These are phyloP conservation scores for Dothiorella sarmentorum DNA, from an alignment of 2,329 filamentous ascomycete species.

Conservation along the genomic window DNA sequence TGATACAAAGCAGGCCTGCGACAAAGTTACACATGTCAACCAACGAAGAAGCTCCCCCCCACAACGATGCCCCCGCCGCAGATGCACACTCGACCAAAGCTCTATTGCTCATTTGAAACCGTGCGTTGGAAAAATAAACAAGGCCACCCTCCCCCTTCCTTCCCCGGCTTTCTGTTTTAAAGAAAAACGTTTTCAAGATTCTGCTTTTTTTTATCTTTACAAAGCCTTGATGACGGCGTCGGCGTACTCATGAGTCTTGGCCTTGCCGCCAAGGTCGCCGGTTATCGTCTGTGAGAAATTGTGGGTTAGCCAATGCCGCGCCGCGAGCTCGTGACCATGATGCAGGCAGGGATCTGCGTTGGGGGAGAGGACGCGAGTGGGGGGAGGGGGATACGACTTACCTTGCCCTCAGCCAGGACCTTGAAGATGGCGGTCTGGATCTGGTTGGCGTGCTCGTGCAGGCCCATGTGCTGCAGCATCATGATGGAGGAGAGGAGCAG, in stretches of 20 bases:
- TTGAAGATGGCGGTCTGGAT: constrained; percentile 96
- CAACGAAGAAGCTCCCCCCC: neutral
- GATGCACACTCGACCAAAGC: constrained; percentile 2
- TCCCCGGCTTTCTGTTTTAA: neutral
- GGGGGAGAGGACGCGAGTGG: neutral
- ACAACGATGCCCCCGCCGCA: neutral
- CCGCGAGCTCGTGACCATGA: neutral
- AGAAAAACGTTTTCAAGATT: neutral
- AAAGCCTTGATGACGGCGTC: constrained; percentile 77
- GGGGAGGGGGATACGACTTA: constrained; percentile 32
- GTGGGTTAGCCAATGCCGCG: constrained; percentile 17
- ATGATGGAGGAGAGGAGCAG: constrained; percentile 95
- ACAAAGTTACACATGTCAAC: constrained; percentile 11
- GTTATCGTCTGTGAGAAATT: constrained; percentile 62
- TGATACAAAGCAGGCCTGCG: constrained; percentile 10
- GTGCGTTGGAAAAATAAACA: neutral
- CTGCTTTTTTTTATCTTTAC: constrained; percentile 11
- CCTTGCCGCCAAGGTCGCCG: constrained; percentile 91
- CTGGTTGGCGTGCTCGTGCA: constrained; percentile 75
- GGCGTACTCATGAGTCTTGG: constrained; percentile 94
- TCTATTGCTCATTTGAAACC: neutral
- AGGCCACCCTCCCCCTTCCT: no score
- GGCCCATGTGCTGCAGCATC: constrained; percentile 99
- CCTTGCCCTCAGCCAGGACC: constrained; percentile 93
- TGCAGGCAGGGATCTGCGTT: constrained; percentile 21